Evolutionary conservation across 2,329 filamentous ascomycete genomes (phyloP).

Genomic region (Ilyonectria mors-panacis): DNA sequence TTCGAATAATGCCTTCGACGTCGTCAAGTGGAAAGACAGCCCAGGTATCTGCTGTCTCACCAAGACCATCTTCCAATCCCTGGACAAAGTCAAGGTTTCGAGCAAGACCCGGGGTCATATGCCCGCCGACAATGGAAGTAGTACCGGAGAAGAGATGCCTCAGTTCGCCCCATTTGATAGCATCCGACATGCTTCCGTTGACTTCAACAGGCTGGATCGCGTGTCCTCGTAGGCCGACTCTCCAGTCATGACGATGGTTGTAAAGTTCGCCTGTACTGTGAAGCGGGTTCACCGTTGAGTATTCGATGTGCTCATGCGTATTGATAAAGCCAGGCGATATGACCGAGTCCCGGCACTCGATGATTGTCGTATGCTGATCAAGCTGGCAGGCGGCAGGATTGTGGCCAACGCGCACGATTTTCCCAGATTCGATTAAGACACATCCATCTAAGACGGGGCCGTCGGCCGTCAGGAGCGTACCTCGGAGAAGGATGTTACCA

Average conservation of each 20-base stretch:
- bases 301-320: conserved; percentile 27
- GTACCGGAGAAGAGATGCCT: conserved; percentile 25
- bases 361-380: conserved; percentile 1
- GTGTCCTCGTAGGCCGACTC: conserved; percentile 17
- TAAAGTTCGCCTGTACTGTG: conserved; percentile 1
- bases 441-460: conserved; percentile 8
- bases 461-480: conserved; percentile 9
- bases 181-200: conserved; percentile 15
- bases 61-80: conserved; percentile 6
- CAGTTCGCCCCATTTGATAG: conserved; percentile 20
- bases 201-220: neutral
- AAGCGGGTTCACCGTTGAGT: conserved; percentile 12
- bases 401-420: neutral
- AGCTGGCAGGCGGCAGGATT: neutral
- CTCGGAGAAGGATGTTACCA: conserved; percentile 7
- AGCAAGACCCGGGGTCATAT: conserved; percentile 19
- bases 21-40: conserved; percentile 20
- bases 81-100: conserved; percentile 24
- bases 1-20: conserved; percentile 4
- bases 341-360: conserved; percentile 15
- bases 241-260: conserved; percentile 25
- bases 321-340: conserved; percentile 30
- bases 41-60: neutral
- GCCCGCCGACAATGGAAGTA: conserved; percentile 18
- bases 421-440: neutral